Base-by-base conservation (phyloP, 2,329 filamentous ascomycete species). In the Sporothrix pseudoabietina region DNA sequence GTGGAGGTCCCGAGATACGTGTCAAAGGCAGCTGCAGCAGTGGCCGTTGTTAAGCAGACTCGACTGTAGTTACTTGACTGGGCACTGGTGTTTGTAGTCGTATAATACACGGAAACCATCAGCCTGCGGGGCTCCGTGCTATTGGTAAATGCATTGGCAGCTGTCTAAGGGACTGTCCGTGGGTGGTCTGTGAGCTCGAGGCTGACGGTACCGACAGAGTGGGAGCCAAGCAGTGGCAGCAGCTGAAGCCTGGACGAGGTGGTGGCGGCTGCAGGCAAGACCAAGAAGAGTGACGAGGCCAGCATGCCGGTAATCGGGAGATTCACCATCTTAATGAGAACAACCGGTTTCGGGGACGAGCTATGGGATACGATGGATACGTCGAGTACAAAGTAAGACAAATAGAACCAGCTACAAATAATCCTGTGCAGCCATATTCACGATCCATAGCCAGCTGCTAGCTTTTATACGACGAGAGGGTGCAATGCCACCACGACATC, bases 81-180 rank as follows among this genome's bases (percentile, higher is more conserved):
- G n/a, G 12, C n/a, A 10, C 35, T 65, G n/a, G 30, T n/a, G n/a
- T 63, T 63, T 19, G 39, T 44, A 2, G 59, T 41, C 32, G 59
- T 35, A n/a, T 63, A 63, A 14, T 44, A 63, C 9, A 63, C 59
- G n/a, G 59, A 63, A 19, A 63, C 59, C 35, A 63, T 63, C 7
- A 63, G 35, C 9, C 59, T 19, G 8, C 35, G 35, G 59, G 59
- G 59, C 59, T 26, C 59, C 8, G 59, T 63, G n/a, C 59, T 63
- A 35, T 63, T 63, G 19, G 35, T n/a, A 0, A 35, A 22, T 3
- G 35, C 59, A 39, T 63, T 63, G 9, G 4, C 19, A 6, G 19
- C 59, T 12, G 59, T 63, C 35, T 35, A 63, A 19, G 59, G 35
- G 3, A 26, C 59, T 9, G 59, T 26, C 3, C 59, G 61, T 5